Percentiles rank a stretch among this genome's conserved stretches.
Conservation (phyloP, 2,329 filamentous ascomycete genomes). For the Hymenoscyphus albidus region DNA sequence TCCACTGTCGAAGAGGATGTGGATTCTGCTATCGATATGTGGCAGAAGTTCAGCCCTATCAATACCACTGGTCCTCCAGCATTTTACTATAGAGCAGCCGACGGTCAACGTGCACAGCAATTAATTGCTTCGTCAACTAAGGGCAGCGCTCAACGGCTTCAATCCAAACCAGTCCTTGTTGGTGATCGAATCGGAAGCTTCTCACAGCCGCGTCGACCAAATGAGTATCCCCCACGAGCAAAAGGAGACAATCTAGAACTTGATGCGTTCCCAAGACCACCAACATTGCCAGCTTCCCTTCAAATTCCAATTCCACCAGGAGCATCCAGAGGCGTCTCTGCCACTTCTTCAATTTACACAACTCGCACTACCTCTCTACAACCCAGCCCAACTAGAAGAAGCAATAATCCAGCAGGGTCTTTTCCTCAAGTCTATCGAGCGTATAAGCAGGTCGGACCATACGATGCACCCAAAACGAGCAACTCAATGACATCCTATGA, state of each 20-base stretch:
- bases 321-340: slow-evolving; percentile 10
- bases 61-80: slow-evolving; percentile 12
- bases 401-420: slow-evolving; percentile 6
- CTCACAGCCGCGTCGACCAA: slow-evolving; percentile 25
- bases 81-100: slow-evolving; percentile 15
- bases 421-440: slow-evolving; percentile 10
- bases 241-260: slow-evolving; percentile 8
- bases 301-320: slow-evolving; percentile 9
- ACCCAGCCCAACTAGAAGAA: slow-evolving; percentile 8
- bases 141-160: neutral
- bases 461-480: slow-evolving; percentile 20
- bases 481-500: slow-evolving; percentile 19
- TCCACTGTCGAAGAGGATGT: slow-evolving; percentile 11
- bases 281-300: slow-evolving; percentile 13
- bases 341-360: slow-evolving; percentile 16
- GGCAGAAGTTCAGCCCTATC: slow-evolving; percentile 17
- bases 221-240: slow-evolving; percentile 15
- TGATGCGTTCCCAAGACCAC: slow-evolving; percentile 7
- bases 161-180: slow-evolving; percentile 13
- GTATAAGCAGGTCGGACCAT: slow-evolving; percentile 26
- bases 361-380: slow-evolving; percentile 9
- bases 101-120: slow-evolving; percentile 2
- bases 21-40: slow-evolving; percentile 17
- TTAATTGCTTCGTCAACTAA: neutral
- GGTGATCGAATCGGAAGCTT: slow-evolving; percentile 22